phyloP scores from a whole-genome alignment of 1,284 basidiomycete species.

The Irpex sp. region DNA sequence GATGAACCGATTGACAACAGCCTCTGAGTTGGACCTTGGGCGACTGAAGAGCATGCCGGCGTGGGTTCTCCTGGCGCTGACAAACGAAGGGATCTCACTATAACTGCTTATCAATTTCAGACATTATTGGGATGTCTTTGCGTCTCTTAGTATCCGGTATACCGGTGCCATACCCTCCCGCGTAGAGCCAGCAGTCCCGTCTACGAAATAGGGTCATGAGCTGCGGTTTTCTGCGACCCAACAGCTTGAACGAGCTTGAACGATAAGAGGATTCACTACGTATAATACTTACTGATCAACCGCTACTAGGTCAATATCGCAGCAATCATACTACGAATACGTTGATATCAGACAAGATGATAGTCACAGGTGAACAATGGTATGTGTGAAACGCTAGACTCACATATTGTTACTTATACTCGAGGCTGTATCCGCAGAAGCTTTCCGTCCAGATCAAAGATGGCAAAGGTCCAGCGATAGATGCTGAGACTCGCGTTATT shows the following conservation, averaged over 20 bases:
- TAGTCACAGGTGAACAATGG: too few relatives aligned
- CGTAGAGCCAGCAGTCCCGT: background rate
- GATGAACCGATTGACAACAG: background rate
- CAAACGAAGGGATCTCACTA: slow-evolving; percentile 6
- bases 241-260: too few relatives aligned
- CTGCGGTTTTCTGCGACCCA: background rate
- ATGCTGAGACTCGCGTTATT: background rate
- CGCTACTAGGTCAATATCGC: too few relatives aligned
- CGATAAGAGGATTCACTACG: too few relatives aligned
- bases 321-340: too few relatives aligned
- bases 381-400: too few relatives aligned
- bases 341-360: too few relatives aligned
- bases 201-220: slow-evolving; percentile 6
- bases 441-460: background rate
- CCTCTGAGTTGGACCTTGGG: background rate
- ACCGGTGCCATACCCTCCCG: too few relatives aligned
- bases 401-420: background rate
- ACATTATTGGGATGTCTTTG: background rate
- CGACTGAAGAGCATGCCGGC: background rate
- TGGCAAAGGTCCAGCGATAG: background rate
- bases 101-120: slow-evolving; percentile 1
- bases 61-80: slow-evolving; percentile 7
- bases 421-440: too few relatives aligned
- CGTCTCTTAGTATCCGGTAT: background rate
- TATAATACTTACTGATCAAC: too few relatives aligned